Base-by-base conservation (phyloP, 1,284 basidiomycete species). In the Ceratobasidium sp. region DNA sequence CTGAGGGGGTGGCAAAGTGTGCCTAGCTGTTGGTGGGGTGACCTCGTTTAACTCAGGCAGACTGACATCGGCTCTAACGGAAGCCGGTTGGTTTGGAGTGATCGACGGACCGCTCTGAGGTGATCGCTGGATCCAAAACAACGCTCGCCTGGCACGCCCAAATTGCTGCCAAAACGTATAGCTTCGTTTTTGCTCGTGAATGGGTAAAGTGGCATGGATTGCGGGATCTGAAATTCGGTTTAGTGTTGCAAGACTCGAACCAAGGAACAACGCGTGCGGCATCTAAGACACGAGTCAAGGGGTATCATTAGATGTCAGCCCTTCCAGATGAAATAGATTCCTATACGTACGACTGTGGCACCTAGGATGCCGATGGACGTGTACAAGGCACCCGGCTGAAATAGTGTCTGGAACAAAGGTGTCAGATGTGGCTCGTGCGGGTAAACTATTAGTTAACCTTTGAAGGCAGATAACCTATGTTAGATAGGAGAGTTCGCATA, bases 211-310 rank as follows among this genome's bases (percentile, higher is more conserved):
- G 6, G 39, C 31, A 26, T 37, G 26, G 20, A 20, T 7, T 15
- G 37, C n/a, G 8, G 58, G 49, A 23, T 49, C 28, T 45, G 85
- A 83, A 33, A 90, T 82, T 67, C 95, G 86, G 79, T 96, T 91
- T 81, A 96, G 91, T 0, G 93, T 94, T 2, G 94, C 92, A 23
- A 97, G 88, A 47, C 92, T 90, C 2, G 94, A 95, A 11, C 96
- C 96, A 7, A 98, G 87, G 85, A 95, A 97, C 28, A 98, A 87
- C 58, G 93, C 92, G 82, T 98, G 97, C 0, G 97, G 96, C 96
- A 88, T 87, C 53, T 74, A 74, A 20, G 23, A 58, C 54, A 42
- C 28, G 47, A 35, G 45, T 35, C 28, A 28, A 58, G 53, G 58
- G 49, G 15, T 45, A 68, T 56, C 35, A 47, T 71, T 20, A 56